Percentiles rank a stretch among this genome's conserved stretches.
phyloP scores from a whole-genome alignment of 1,284 basidiomycete genomes.

The Agaricales sp. region DNA sequence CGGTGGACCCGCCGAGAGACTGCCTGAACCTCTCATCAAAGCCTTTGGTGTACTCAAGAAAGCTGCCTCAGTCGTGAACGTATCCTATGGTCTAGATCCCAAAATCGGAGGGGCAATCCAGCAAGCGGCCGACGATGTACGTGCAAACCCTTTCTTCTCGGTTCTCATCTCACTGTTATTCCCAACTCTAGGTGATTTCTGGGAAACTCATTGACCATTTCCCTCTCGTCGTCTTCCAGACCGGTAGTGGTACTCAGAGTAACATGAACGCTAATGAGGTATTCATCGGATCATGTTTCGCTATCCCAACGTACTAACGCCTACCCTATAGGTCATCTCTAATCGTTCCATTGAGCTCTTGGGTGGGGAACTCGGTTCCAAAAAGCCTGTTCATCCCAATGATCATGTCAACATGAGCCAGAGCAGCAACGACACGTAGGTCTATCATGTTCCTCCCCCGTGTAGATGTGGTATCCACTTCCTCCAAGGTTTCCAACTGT shows the following conservation, averaged over 20 bases:
- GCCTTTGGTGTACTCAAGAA: conserved; percentile 98
- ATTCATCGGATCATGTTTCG: conserved; percentile 6
- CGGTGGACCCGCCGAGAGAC: conserved; percentile 86
- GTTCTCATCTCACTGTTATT: neutral
- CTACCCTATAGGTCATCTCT: conserved; percentile 71
- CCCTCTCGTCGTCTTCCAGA: conserved; percentile 98
- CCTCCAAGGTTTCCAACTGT: conserved; percentile 85
- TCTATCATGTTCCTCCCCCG: conserved; percentile 6
- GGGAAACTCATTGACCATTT: conserved; percentile 95
- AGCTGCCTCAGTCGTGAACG: conserved; percentile 90
- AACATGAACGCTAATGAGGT: conserved; percentile 99
- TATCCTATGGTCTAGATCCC: conserved; percentile 83
- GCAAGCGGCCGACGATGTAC: conserved; percentile 87
- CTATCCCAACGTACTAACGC: neutral
- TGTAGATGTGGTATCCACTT: conserved; percentile 1
- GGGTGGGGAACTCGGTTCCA: conserved; percentile 91
- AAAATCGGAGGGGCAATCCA: conserved; percentile 88
- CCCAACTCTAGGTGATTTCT: conserved; percentile 71
- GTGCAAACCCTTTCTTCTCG: conserved; percentile 13
- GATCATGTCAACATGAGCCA: conserved; percentile 99
- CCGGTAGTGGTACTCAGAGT: conserved; percentile 97
- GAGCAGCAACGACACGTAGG: conserved; percentile 95
- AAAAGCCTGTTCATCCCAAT: conserved; percentile 98
- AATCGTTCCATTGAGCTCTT: conserved; percentile 98
- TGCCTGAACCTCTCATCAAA: conserved; percentile 92